Evolutionary conservation across 352 stramenopile genomes (phyloP), one percentile per base, ranked within the genome.

Genomic region (Phytophthora quininea): DNA sequence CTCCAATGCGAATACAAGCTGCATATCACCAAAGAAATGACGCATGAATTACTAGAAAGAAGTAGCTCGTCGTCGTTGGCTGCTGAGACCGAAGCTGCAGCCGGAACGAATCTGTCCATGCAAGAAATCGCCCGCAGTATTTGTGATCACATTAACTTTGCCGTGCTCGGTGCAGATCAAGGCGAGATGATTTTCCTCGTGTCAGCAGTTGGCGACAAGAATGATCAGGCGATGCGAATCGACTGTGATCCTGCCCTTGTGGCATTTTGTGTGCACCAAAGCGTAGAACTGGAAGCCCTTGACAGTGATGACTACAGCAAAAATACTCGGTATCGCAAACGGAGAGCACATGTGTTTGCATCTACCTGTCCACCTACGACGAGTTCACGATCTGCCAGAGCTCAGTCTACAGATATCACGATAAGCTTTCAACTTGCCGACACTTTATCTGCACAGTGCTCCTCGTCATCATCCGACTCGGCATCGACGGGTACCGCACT

Each of bases 81-180:
- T 0, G 76, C 79, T n/a, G 65, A 69, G 30, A 92, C 81, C 3
- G 84, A 79, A n/a, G 84, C 78, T 2, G 81, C 84, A 0, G 84
- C 84, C 0, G 84, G 82, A 0, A 92, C 82, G 7, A 92, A 92
- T 38, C 58, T 89, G 49, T 90, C 80, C 10, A 90, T 91, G 84
- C 80, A 87, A 43, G 59, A 88, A 8, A 92, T 92, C 45, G 84
- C 84, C 7, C 67, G 58, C 7, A 82, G 61, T 19, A 87, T 92
- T 30, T 90, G 80, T 47, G 80, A 90, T 14, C 78, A 89, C 48
- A 67, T 92, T 1, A 74, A 76, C 9, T 89, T 88, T 32, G 70
- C 80, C 3, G 46, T 55, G 1, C 64, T 89, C 11, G 82, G 77
- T 11, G 15, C 50, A 4, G 68, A 71, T 19, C 47, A 58, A 40